phyloP scores from a whole-genome alignment of 2,329 filamentous ascomycete species.

The Cytospora piceicola region DNA sequence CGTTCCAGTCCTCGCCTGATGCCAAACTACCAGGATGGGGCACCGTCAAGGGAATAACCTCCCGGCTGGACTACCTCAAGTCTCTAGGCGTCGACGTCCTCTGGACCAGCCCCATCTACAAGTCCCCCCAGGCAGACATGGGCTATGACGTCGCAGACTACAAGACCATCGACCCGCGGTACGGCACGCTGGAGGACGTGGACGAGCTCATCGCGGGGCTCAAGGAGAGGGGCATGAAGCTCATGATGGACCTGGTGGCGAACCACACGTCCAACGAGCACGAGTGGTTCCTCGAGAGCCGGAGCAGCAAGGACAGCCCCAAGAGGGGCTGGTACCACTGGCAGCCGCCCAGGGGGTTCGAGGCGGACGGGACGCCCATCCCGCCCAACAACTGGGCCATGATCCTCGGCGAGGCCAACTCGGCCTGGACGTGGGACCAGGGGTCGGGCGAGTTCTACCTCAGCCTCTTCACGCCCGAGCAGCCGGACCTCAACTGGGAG shows the following conservation, averaged over 20 bases:
- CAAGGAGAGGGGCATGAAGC: conserved; percentile 66
- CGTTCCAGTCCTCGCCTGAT: conserved; percentile 62
- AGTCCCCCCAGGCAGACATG: conserved; percentile 68
- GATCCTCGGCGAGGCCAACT: conserved; percentile 40
- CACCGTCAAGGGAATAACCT: conserved; percentile 62
- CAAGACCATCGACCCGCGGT: conserved; percentile 64
- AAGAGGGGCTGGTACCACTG: conserved; percentile 69
- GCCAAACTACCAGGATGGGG: conserved; percentile 51
- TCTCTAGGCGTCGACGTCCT: conserved; percentile 61
- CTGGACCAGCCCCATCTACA: conserved; percentile 56
- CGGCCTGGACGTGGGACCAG: conserved; percentile 55
- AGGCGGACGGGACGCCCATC: conserved; percentile 58
- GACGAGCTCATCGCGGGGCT: conserved; percentile 64
- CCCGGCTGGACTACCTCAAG: conserved; percentile 58
- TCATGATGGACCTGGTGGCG: conserved; percentile 74
- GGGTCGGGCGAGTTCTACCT: conserved; percentile 61
- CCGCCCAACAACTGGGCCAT: conserved; percentile 65
- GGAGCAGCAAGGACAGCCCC: conserved; percentile 55
- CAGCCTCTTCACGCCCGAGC: conserved; percentile 69
- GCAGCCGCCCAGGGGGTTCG: conserved; percentile 58
- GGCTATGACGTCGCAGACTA: conserved; percentile 74
- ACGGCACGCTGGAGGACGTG: conserved; percentile 70
- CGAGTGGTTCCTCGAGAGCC: conserved; percentile 61
- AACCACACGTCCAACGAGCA: conserved; percentile 69
- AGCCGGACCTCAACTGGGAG: conserved; percentile 82